A percentile compares a stretch with the other conserved stretches of the same genome.
These are phyloP conservation scores for Coniochaeta sp. DNA, from an alignment of 2,329 filamentous ascomycete genomes.

Conservation along the genomic window DNA sequence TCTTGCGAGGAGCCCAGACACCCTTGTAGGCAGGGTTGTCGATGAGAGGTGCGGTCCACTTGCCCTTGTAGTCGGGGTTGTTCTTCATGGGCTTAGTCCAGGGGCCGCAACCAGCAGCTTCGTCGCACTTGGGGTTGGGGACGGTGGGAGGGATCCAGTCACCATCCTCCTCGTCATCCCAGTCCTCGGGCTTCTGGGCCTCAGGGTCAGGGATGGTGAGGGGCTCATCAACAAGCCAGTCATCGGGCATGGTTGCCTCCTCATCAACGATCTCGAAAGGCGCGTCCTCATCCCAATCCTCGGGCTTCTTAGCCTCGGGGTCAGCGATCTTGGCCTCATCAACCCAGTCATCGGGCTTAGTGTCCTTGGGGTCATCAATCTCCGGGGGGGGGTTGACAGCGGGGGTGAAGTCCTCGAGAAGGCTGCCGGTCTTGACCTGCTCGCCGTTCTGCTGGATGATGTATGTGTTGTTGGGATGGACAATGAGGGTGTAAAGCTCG, in stretches of 20 bases:
- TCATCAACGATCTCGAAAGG: conserved; percentile 94
- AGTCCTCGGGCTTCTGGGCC: conserved; percentile 95
- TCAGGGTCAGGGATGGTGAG: conserved; percentile 81
- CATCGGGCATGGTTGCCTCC: conserved; percentile 82
- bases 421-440: conserved; percentile 78
- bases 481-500: conserved; percentile 92
- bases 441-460: conserved; percentile 88
- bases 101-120: conserved; percentile 86
- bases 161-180: conserved; percentile 99
- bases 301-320: conserved; percentile 90
- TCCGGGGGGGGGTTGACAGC: conserved; percentile 91
- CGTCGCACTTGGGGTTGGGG: conserved; percentile 91
- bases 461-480: conserved; percentile 94
- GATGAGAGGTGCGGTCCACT: conserved; percentile 87
- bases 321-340: conserved; percentile 88
- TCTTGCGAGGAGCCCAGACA: conserved; percentile 88
- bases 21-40: conserved; percentile 99
- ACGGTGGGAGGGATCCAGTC: conserved; percentile 91
- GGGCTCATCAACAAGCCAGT: conserved; percentile 93
- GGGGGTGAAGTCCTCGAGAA: conserved; percentile 89
- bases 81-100: conserved; percentile 89
- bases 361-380: conserved; percentile 91
- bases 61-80: conserved; percentile 98
- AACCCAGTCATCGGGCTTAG: conserved; percentile 93
- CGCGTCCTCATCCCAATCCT: conserved; percentile 98